Base-by-base conservation (phyloP, 192 early-diverging fungal species). In the Rhizoclosmatium sp. region DNA sequence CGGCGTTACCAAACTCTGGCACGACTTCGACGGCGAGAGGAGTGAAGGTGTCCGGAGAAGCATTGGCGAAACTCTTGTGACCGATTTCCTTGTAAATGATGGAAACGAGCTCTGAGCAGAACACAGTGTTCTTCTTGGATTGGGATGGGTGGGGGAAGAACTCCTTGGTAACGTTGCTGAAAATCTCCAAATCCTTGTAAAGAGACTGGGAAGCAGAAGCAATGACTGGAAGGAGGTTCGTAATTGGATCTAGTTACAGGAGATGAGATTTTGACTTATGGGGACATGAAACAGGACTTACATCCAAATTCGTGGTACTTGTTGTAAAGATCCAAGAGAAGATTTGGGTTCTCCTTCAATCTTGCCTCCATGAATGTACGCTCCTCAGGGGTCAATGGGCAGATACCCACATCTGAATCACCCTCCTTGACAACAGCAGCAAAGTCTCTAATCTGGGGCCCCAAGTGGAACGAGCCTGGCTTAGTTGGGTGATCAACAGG, bases 1-100 rank as follows among this genome's bases (percentile, higher is more conserved):
- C 46, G 10, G 45, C 59, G 21, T 47, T 59, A 19, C 45, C 69
- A 40, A 79, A 79, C 46, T 79, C 78, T 16, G 48, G 54, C 9
- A 61, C 68, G 39, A 71, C 77, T 47, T 82, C 78, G 12, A 82
- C 60, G 23, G 72, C 81, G n/a, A 82, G 76, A 9, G 81, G 81
- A 23, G 81, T 82, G 65, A 82, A 82, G 12, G 80, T 82, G 16
- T 78, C 78, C 12, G 81, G 76, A 23, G 19, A 14, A 1, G 80
- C 19, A 23, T 77, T 49, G 23, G 44, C 47, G 60, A 82, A 82
- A 19, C 67, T 58, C 45, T 62, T 9, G 19, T 78, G 48, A 59
- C 79, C 81, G 64, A 82, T 19, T 10, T 9, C 23, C 3, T 48
- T 12, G 45, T 60, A 72, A 10, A 72, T n/a, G 14, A 46, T 62